Evolutionary conservation across 176 grass and related monocot genomes (phyloP), one percentile per base, ranked within the genome.

Genomic region (Aegilops umbellulata): DNA sequence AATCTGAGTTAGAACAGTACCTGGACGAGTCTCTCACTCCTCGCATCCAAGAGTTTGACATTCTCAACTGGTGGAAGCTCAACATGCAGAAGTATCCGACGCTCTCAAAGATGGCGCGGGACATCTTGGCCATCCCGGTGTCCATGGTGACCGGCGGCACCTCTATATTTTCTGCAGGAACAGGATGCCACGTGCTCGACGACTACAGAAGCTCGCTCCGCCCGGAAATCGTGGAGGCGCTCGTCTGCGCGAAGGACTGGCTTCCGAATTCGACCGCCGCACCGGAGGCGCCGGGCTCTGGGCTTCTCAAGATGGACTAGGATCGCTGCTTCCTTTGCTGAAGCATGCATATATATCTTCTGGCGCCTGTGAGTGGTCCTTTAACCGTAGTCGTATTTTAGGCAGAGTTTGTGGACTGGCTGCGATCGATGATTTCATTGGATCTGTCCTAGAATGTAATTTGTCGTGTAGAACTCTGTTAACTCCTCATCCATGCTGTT

Each of bases 41-140:
- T 1, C 82, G 92, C 2, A 89, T 88, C 82, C 88, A 87, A 49
- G 92, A 90, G 26, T 93, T 90, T 63, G 92, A 93, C 67, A 90
- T 93, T 64, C 76, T 93, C 6, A 90, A 88, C 58, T 90, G 92
- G 92, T 93, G 92, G 92, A 93, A 93, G 85, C 88, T 93, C 14
- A 93, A 93, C 69, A 93, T 32, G 26, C 78, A 90, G 24, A 88
- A 87, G 85, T 93, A 88, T 19, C 92, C 92, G 36, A 88, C 92
- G n/a, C 85, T 93, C 13, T 93, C 92, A 12, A 93, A 86, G 86
- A 93, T 93, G 88, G 88, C 86, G 3, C 77, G 88, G 23, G 92
- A 93, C 70, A 83, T 93, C 41, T 44, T 93, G 64, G 82, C 88
- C 58, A 93, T 90, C 67, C 92, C 92, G 5, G 83, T 93, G 92